phyloP scores from a whole-genome alignment of 306 rosid genomes.

The Pueraria montana region DNA sequence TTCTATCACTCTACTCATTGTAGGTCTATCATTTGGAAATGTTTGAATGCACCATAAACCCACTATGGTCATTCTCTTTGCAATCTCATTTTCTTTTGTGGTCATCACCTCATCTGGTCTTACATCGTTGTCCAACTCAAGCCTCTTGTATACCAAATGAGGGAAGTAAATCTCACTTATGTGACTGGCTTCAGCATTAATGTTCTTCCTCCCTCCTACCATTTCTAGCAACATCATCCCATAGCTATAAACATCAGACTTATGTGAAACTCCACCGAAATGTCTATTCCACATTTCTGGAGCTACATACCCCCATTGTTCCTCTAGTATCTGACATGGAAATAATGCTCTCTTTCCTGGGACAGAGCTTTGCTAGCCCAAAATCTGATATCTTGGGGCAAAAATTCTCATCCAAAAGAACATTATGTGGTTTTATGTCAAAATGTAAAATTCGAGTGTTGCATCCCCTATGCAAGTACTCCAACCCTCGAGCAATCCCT shows the following conservation, averaged over 20 bases:
- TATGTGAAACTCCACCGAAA: neutral
- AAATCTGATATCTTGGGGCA: constrained; percentile 19
- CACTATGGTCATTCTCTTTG: constrained; percentile 7
- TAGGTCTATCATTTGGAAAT: constrained; percentile 45
- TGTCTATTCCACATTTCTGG: neutral
- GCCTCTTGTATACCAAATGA: neutral
- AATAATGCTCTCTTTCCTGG: neutral
- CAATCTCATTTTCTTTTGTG: constrained; percentile 44
- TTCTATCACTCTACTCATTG: constrained; percentile 53
- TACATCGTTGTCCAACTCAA: neutral
- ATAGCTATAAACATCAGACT: neutral
- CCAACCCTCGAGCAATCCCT: neutral
- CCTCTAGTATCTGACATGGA: neutral
- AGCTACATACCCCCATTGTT: neutral
- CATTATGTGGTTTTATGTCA: constrained; percentile 4
- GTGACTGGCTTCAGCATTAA: neutral
- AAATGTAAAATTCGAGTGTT: neutral
- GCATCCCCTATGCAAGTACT: neutral
- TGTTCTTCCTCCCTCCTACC: constrained; percentile 19
- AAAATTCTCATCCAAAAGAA: neutral
- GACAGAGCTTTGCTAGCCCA: neutral
- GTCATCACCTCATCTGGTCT: neutral
- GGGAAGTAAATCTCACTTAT: neutral
- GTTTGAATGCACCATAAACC: constrained; percentile 59
- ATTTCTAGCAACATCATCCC: neutral